Percentiles rank a stretch among this genome's conserved stretches.
phyloP scores from a whole-genome alignment of 352 stramenopile genomes.

The Phytophthora colocasiae region DNA sequence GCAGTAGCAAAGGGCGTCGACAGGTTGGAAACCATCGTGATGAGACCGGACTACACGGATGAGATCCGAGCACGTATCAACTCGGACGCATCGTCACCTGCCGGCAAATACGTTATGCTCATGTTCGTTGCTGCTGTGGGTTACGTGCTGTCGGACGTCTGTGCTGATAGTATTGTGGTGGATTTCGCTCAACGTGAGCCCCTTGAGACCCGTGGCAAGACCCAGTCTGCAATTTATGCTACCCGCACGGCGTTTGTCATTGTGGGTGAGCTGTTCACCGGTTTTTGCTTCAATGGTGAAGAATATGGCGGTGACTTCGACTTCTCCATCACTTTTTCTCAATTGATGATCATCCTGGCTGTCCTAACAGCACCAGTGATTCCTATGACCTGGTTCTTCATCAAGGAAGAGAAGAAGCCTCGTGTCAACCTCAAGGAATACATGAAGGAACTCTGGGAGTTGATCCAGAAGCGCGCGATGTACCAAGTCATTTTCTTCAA shows the following conservation, averaged over 20 bases:
- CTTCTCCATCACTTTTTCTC: conserved; percentile 38
- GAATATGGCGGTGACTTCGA: conserved; percentile 34
- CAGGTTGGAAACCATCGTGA: conserved; percentile 45
- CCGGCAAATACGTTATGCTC: conserved; percentile 36
- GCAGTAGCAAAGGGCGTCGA: conserved; percentile 30
- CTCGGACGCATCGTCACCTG: conserved; percentile 16
- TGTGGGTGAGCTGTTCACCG: conserved; percentile 30
- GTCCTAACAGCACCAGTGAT: conserved; percentile 28
- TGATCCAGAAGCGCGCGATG: conserved; percentile 45
- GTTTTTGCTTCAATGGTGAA: conserved; percentile 40
- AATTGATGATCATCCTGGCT: conserved; percentile 41
- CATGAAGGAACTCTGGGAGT: conserved; percentile 39
- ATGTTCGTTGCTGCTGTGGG: conserved; percentile 37
- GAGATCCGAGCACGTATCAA: conserved; percentile 27
- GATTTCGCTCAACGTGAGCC: conserved; percentile 52
- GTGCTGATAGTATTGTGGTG: conserved; percentile 41
- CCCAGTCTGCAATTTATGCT: conserved; percentile 31
- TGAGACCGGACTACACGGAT: conserved; percentile 34
- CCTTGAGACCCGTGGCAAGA: conserved; percentile 40
- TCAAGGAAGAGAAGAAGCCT: conserved; percentile 48
- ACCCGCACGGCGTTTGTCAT: conserved; percentile 33
- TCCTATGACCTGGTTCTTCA: conserved; percentile 48
- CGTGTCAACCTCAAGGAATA: conserved; percentile 36
- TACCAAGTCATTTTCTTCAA: conserved; percentile 53
- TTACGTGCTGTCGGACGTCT: conserved; percentile 37